Percentiles rank a stretch among this genome's conserved stretches.
Conservation (phyloP, 257 asterid species). For the Gynochthodes officinalis region DNA sequence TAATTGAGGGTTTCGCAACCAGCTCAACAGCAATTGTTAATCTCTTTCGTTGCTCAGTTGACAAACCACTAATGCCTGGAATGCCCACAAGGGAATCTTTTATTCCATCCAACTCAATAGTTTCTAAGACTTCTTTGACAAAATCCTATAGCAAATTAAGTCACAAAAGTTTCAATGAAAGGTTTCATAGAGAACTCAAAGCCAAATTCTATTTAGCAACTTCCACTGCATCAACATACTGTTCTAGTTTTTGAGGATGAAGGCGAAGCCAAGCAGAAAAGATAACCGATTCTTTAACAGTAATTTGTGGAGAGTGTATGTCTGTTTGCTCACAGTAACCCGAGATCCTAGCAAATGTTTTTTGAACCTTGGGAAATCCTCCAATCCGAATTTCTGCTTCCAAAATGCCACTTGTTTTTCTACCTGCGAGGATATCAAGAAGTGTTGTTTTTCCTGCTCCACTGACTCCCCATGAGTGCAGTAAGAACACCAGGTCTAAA, state of each 20-base stretch:
- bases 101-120: constrained; percentile 51
- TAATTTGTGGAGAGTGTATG: constrained; percentile 55
- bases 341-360: constrained; percentile 52
- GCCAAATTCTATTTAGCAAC: neutral
- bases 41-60: constrained; percentile 59
- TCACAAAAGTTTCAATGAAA: neutral
- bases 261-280: constrained; percentile 70
- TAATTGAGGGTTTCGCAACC: constrained; percentile 62
- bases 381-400: constrained; percentile 55
- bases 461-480: constrained; percentile 65
- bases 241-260: constrained; percentile 39
- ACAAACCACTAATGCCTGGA: constrained; percentile 48
- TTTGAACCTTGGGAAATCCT: constrained; percentile 58
- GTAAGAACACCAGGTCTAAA: constrained; percentile 63
- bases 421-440: constrained; percentile 63
- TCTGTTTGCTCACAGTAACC: constrained; percentile 63
- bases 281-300: constrained; percentile 50
- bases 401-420: constrained; percentile 49
- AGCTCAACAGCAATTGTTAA: constrained; percentile 61
- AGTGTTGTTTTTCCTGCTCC: constrained; percentile 71
- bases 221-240: constrained; percentile 20
- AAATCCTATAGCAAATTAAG: constrained; percentile 31
- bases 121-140: constrained; percentile 53
- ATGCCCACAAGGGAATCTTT: constrained; percentile 50
- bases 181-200: neutral